Conservation (phyloP, 1,139 yeast genomes). For the Yamadazyma membranifaciens region DNA sequence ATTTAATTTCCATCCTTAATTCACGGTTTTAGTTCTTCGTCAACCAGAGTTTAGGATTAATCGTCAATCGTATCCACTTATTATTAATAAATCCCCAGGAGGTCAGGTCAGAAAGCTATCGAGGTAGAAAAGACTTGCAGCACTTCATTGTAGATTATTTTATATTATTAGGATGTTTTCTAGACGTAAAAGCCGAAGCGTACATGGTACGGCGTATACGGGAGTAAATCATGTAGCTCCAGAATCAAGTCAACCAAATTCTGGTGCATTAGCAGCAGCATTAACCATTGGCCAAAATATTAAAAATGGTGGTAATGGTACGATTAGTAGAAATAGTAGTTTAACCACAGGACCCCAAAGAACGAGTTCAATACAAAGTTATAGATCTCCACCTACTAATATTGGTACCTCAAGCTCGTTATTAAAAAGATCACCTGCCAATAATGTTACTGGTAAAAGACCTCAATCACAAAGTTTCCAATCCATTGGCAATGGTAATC, state of each 20-base stretch:
- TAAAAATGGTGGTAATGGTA: conserved; percentile 8
- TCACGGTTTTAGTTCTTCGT: background rate
- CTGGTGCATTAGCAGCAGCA: conserved; percentile 48
- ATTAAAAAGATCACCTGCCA: conserved; percentile 15
- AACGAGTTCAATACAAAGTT: conserved; percentile 10
- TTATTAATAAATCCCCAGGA: no score
- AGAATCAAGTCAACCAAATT: conserved; percentile 33
- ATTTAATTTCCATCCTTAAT: no score
- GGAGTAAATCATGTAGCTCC: conserved; percentile 44
- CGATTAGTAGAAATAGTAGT: conserved; percentile 10
- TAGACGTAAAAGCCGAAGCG: conserved; percentile 33
- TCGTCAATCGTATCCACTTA: background rate
- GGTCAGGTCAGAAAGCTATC: no score
- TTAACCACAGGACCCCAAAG: conserved; percentile 13
- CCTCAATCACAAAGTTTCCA: background rate
- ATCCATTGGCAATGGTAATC: conserved; percentile 1
- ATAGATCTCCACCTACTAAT: background rate
- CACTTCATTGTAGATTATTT: no score
- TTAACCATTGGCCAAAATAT: conserved; percentile 37
- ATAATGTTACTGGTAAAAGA: conserved; percentile 4
- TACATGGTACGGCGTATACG: conserved; percentile 38
- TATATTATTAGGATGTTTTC: conserved; percentile 28
- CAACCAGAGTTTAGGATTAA: background rate
- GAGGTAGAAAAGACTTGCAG: no score
- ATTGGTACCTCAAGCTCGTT: conserved; percentile 11